These are phyloP conservation scores for Candida piceae DNA, from an alignment of 805 yeast genomes.

Conservation along the genomic window DNA sequence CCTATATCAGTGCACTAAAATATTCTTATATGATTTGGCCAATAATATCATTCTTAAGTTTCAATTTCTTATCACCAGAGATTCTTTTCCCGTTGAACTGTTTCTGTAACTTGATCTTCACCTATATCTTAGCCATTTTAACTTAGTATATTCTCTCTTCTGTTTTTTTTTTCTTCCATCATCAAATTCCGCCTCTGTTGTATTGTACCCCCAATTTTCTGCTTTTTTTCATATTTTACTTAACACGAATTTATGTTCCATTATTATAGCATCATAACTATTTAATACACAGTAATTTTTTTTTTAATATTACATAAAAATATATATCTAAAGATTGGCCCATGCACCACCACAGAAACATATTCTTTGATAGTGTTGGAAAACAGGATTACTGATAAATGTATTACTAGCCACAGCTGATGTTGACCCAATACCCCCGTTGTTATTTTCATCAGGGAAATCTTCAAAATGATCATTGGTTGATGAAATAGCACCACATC, in stretches of 20 bases:
- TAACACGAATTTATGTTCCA: too few species aligned
- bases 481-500: slow-evolving; percentile 32
- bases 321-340: slow-evolving; percentile 38
- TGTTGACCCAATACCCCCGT: slow-evolving; percentile 8
- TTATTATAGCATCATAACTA: too few species aligned
- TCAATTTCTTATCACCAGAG: slow-evolving; percentile 42
- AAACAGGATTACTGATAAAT: slow-evolving; percentile 27
- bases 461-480: slow-evolving; percentile 26
- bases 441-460: background rate
- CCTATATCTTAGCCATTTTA: slow-evolving; percentile 41
- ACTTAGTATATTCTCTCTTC: slow-evolving; percentile 6
- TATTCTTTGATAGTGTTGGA: slow-evolving; percentile 46
- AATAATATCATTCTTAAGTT: slow-evolving; percentile 45
- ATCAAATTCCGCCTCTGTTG: too few species aligned
- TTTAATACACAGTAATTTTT: too few species aligned
- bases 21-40: slow-evolving; percentile 60
- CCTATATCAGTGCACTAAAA: slow-evolving; percentile 44
- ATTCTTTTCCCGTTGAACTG: slow-evolving; percentile 57
- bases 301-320: too few species aligned
- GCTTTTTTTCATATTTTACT: too few species aligned
- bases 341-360: slow-evolving; percentile 80
- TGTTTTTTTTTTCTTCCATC: too few species aligned
- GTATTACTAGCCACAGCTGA: slow-evolving; percentile 17
- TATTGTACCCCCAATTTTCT: too few species aligned
- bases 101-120: slow-evolving; percentile 52